Base-by-base conservation (phyloP, 208 protist species). In the Trypanosoma congolense region DNA sequence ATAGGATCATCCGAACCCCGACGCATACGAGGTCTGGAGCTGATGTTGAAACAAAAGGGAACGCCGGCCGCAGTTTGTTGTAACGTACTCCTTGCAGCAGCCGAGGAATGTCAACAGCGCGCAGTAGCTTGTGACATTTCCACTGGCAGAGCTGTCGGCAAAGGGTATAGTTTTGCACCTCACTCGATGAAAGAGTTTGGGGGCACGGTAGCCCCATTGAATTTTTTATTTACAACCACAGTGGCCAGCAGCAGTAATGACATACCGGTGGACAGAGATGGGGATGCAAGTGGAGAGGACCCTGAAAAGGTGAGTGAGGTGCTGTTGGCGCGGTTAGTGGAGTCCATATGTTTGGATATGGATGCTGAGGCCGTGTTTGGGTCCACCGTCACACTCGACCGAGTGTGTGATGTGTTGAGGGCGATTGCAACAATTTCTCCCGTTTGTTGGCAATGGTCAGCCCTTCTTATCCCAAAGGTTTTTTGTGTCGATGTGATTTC, bases 331-430 rank as follows among this genome's bases (percentile, higher is more conserved):
- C 3, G 24, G 1, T 22, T 75, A 26, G 50, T 84, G 9, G 78
- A 86, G 59, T 59, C 40, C 2, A 64, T 80, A n/a, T 76, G 70
- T 33, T 10, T 87, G 29, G 50, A 42, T 14, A 48, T 71, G 5
- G 28, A 61, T 8, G 64, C 78, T 5, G 78, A 80, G 21, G 61
- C 65, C 28, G 43, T 87, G 38, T 90, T 90, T 56, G 78, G 83
- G 21, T 21, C 48, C 2, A 36, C 46, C 9, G 56, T 61, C 0
- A 75, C 75, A 4, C 56, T 90, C 5, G 22, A 57, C 18, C 22
- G 46, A 22, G 62, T 72, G 28, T 64, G 83, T 44, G 60, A 64
- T 19, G 43, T 84, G 0, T 51, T 86, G 10, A 41, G 36, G 9
- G 36, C 57, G 4, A 35, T 84, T 1, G 29, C 48, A 3, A 60